phyloP scores from a whole-genome alignment of 2,329 filamentous ascomycete genomes.

The Tolypocladium capitatum region DNA sequence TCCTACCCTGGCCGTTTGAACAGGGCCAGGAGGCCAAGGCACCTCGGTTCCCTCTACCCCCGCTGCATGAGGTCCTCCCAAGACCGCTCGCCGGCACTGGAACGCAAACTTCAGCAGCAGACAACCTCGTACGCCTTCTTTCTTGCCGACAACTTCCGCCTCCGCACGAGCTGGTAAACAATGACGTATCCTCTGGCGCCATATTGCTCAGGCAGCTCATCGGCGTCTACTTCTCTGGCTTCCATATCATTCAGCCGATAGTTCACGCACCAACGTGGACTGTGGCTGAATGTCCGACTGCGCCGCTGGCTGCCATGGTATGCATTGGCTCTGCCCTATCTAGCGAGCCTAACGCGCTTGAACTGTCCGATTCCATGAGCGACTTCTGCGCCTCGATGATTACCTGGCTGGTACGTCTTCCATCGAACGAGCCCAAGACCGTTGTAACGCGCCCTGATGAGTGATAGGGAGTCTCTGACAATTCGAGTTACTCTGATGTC shows the following conservation, averaged over 20 bases:
- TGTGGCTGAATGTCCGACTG: constrained; percentile 9
- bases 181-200: constrained; percentile 7
- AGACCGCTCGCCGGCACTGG: not conserved
- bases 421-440: no score
- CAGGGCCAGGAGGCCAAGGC: constrained; percentile 6
- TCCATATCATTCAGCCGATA: constrained; percentile 16
- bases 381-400: constrained; percentile 15
- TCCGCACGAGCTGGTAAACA: constrained; percentile 5
- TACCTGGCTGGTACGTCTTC: constrained; percentile 12
- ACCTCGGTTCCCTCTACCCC: constrained; percentile 7
- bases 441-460: not conserved
- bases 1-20: constrained; percentile 9
- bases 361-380: constrained; percentile 10
- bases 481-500: constrained; percentile 11
- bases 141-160: constrained; percentile 9
- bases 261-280: constrained; percentile 17
- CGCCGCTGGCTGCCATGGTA: constrained; percentile 15
- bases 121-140: constrained; percentile 10
- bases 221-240: constrained; percentile 12
- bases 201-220: constrained; percentile 10
- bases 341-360: constrained; percentile 3
- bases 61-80: constrained; percentile 9
- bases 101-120: constrained; percentile 1
- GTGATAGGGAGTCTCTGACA: constrained; percentile 10
- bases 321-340: constrained; percentile 15